Conservation (phyloP, 2,329 filamentous ascomycete species). For the Fusarium robinianum region DNA sequence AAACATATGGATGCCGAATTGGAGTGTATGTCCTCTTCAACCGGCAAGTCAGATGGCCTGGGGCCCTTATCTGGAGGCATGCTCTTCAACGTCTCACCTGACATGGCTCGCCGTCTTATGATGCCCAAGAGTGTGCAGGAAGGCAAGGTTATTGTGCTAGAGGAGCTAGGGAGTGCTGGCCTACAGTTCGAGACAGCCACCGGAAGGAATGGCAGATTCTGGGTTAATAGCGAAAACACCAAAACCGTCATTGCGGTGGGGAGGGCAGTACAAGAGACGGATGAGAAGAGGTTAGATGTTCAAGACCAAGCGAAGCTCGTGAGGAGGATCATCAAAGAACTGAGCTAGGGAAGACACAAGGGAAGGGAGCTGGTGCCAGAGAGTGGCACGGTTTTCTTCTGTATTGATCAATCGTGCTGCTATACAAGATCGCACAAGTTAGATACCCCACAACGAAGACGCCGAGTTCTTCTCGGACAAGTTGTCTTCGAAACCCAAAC, state of each 20-base stretch:
- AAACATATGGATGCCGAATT: constrained; percentile 88
- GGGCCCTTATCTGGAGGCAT: constrained; percentile 85
- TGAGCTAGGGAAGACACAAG: constrained; percentile 46
- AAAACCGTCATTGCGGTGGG: constrained; percentile 79
- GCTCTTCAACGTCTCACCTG: constrained; percentile 78
- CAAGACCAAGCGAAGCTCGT: constrained; percentile 74
- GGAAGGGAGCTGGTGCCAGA: constrained; percentile 15
- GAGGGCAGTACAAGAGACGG: constrained; percentile 75
- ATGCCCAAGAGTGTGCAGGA: constrained; percentile 63
- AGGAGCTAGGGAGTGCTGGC: constrained; percentile 75
- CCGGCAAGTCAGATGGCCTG: constrained; percentile 85
- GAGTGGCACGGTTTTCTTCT: constrained; percentile 23
- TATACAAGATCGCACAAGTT: constrained; percentile 30
- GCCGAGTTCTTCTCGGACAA: constrained; percentile 23
- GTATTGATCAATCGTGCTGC: constrained; percentile 27
- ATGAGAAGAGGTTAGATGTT: constrained; percentile 65
- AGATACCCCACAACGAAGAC: constrained; percentile 36
- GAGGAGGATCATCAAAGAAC: constrained; percentile 65
- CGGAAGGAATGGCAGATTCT: constrained; percentile 88
- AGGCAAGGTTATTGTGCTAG: constrained; percentile 72
- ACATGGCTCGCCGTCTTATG: constrained; percentile 80
- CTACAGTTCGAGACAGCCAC: constrained; percentile 92
- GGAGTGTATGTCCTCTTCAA: constrained; percentile 83
- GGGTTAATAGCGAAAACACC: constrained; percentile 80
- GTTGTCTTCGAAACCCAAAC: constrained; percentile 29